Percentiles rank a stretch among this genome's conserved stretches.
Evolutionary conservation across 371 early-diverging fungal species (phyloP).

Genomic region (Apophysomyces trapeziformis): DNA sequence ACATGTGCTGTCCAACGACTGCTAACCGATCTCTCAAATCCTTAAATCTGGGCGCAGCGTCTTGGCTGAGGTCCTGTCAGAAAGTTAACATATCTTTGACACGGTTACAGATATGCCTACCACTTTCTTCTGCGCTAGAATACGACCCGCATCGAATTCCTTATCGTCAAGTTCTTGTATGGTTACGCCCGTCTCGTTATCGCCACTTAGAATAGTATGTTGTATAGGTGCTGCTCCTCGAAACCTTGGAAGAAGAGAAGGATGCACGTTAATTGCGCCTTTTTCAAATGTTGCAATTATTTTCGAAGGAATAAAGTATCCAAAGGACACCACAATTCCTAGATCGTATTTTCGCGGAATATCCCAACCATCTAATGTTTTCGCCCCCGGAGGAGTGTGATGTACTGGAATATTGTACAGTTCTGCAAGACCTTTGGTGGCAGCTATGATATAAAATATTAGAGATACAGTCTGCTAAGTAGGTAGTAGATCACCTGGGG

Average conservation of each 20-base stretch:
- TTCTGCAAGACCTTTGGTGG: conserved; percentile 47
- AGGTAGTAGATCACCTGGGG: conserved; percentile 36
- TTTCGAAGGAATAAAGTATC: conserved; percentile 82
- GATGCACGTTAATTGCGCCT: conserved; percentile 89
- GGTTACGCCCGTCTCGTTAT: conserved; percentile 81
- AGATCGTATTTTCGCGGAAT: conserved; percentile 62
- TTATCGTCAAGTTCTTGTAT: conserved; percentile 83
- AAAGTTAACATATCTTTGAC: not conserved
- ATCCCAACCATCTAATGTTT: conserved; percentile 36
- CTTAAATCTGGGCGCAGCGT: conserved; percentile 27
- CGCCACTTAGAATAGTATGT: conserved; percentile 81
- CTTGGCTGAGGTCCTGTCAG: conserved; percentile 9
- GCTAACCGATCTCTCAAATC: conserved; percentile 52
- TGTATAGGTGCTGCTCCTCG: conserved; percentile 95
- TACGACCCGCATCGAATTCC: conserved; percentile 86
- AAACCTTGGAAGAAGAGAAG: conserved; percentile 86
- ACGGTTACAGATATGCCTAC: conserved; percentile 24
- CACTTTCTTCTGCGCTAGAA: conserved; percentile 70
- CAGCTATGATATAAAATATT: conserved; percentile 22
- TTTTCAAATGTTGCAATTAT: conserved; percentile 68
- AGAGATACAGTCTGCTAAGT: not conserved
- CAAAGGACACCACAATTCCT: conserved; percentile 94
- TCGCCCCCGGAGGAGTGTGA: conserved; percentile 33
- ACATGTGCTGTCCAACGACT: conserved; percentile 63
- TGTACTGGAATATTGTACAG: conserved; percentile 33